Conservation (phyloP, 306 rosid genomes). For the Casuarina cunninghamiana region DNA sequence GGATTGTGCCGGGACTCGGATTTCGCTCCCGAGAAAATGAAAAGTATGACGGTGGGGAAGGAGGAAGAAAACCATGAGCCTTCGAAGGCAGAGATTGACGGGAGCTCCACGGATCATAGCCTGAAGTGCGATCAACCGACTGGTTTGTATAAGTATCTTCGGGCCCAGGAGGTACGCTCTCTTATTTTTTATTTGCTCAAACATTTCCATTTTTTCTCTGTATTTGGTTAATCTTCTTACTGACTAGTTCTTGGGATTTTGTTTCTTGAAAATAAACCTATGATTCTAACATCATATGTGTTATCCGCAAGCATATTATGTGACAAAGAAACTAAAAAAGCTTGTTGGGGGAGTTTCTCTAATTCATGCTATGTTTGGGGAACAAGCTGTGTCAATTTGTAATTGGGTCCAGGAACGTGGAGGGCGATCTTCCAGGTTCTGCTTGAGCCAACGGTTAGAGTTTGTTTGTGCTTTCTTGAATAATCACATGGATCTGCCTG, state of each 20-base stretch:
- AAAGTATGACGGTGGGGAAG: neutral
- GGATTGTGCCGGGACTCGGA: conserved; percentile 12
- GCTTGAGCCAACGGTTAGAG: neutral
- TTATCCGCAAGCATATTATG: neutral
- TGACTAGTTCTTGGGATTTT: neutral
- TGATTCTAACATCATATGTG: neutral
- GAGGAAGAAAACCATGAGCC: neutral
- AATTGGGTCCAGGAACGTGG: no score
- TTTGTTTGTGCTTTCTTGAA: neutral
- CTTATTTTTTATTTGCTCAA: neutral
- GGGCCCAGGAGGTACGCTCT: conserved; percentile 22
- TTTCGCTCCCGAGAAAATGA: conserved; percentile 6
- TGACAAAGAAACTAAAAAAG: no score
- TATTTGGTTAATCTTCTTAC: neutral
- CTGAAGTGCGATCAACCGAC: conserved; percentile 11
- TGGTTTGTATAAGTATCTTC: conserved; percentile 28
- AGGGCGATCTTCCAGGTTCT: no score
- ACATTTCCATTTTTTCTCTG: neutral
- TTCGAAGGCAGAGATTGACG: neutral
- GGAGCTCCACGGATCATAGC: conserved; percentile 18
- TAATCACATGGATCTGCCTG: neutral
- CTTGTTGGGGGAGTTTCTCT: no score
- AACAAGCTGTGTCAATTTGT: no score
- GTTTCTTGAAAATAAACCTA: neutral
- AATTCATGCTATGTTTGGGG: no score